These are phyloP conservation scores for Penicillium cosmopolitanum DNA, from an alignment of 495 filamentous ascomycete genomes.

Conservation along the genomic window DNA sequence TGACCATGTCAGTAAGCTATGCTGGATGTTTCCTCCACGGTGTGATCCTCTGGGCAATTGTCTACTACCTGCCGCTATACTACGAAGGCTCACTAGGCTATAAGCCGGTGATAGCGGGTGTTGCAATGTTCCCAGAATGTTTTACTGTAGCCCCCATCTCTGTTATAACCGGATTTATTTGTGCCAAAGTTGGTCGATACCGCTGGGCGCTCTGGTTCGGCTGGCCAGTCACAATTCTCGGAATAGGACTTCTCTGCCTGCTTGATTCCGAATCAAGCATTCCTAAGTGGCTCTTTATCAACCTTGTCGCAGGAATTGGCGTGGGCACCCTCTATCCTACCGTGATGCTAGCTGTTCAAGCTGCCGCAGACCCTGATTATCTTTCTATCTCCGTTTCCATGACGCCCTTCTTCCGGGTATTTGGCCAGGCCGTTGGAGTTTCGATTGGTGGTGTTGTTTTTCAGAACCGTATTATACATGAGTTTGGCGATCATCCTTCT, in stretches of 20 bases:
- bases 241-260: conserved; percentile 39
- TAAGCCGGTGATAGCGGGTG: conserved; percentile 33
- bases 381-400: conserved; percentile 43
- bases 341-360: conserved; percentile 44
- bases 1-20: conserved; percentile 37
- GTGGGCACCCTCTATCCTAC: conserved; percentile 44
- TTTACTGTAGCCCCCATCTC: conserved; percentile 33
- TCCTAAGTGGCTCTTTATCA: conserved; percentile 41
- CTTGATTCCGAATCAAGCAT: conserved; percentile 37
- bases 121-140: conserved; percentile 29
- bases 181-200: conserved; percentile 39
- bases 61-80: conserved; percentile 41
- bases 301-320: conserved; percentile 43
- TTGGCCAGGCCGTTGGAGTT: conserved; percentile 50
- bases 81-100: conserved; percentile 47
- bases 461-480: conserved; percentile 19
- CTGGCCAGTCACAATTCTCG: conserved; percentile 43
- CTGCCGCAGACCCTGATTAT: conserved; percentile 33
- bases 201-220: conserved; percentile 46
- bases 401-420: conserved; percentile 44
- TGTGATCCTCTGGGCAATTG: conserved; percentile 37
- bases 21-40: conserved; percentile 44
- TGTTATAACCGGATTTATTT: conserved; percentile 33
- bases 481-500: conserved; percentile 11
- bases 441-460: conserved; percentile 46